Conservation (phyloP, 1,284 basidiomycete species). For the Ceratobasidium sp. region DNA sequence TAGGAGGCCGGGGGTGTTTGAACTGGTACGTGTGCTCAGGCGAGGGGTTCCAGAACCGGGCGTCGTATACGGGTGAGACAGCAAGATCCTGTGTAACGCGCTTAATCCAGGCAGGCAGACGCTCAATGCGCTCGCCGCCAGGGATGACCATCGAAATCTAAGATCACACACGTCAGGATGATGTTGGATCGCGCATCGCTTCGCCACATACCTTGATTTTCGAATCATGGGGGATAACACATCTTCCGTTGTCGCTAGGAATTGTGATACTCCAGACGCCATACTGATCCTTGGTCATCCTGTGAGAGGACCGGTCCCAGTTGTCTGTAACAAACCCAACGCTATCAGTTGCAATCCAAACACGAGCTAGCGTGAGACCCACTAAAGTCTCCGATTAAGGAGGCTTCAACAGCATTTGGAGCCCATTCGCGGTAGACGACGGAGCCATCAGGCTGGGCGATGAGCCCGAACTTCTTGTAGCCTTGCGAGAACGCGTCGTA, state of each 20-base stretch:
- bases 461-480: constrained; percentile 86
- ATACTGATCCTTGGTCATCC: constrained; percentile 85
- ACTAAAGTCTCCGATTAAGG: constrained; percentile 97
- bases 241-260: constrained; percentile 73
- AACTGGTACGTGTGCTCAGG: constrained; percentile 74
- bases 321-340: constrained; percentile 62
- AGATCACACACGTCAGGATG: constrained; percentile 8
- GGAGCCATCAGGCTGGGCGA: constrained; percentile 69
- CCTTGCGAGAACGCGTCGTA: constrained; percentile 89
- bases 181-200: constrained; percentile 4
- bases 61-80: constrained; percentile 92
- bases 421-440: constrained; percentile 96
- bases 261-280: constrained; percentile 92
- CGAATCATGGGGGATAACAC: constrained; percentile 91
- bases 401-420: constrained; percentile 83
- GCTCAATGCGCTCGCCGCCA: constrained; percentile 81
- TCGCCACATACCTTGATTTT: constrained; percentile 77
- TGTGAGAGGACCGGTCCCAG: constrained; percentile 85
- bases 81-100: constrained; percentile 93
- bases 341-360: constrained; percentile 22
- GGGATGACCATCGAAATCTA: constrained; percentile 86
- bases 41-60: constrained; percentile 98
- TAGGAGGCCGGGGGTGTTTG: constrained; percentile 76
- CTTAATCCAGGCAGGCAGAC: constrained; percentile 91
- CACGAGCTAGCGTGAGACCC: constrained; percentile 52